These are phyloP conservation scores for Aspergillus sergii DNA, from an alignment of 2,329 filamentous ascomycete species.

Conservation along the genomic window DNA sequence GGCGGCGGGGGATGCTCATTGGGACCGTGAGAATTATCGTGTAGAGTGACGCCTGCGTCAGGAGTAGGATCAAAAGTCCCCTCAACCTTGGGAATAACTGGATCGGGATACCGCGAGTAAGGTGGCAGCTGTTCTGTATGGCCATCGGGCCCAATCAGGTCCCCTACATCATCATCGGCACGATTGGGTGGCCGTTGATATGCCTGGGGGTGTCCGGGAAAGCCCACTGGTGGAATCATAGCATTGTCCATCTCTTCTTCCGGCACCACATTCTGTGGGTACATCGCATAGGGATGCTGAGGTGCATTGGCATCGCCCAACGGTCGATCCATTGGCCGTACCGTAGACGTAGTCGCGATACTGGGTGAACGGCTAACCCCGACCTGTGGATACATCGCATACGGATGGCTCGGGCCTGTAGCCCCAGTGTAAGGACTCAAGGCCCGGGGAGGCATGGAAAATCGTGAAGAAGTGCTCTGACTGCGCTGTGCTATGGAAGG, in stretches of 20 bases:
- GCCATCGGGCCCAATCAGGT: slow-evolving; percentile 83
- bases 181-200: slow-evolving; percentile 72
- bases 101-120: slow-evolving; percentile 86
- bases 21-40: slow-evolving; percentile 56
- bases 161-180: slow-evolving; percentile 77
- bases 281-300: slow-evolving; percentile 83
- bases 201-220: slow-evolving; percentile 65
- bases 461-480: slow-evolving; percentile 48
- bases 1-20: slow-evolving; percentile 30
- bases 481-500: slow-evolving; percentile 42
- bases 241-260: slow-evolving; percentile 55
- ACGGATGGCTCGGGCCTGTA: slow-evolving; percentile 78
- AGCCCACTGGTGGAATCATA: slow-evolving; percentile 67
- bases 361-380: slow-evolving; percentile 61
- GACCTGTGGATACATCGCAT: slow-evolving; percentile 81
- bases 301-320: slow-evolving; percentile 67
- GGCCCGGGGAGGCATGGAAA: slow-evolving; percentile 47
- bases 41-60: slow-evolving; percentile 47
- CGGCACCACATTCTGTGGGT: slow-evolving; percentile 73
- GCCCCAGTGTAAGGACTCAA: slow-evolving; percentile 70
- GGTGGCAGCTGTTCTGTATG: slow-evolving; percentile 90
- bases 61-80: slow-evolving; percentile 32
- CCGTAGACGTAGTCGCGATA: slow-evolving; percentile 71
- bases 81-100: slow-evolving; percentile 62
- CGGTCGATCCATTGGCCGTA: slow-evolving; percentile 59